phyloP scores from a whole-genome alignment of 2,329 filamentous ascomycete genomes.

The Penicillium digitatum region DNA sequence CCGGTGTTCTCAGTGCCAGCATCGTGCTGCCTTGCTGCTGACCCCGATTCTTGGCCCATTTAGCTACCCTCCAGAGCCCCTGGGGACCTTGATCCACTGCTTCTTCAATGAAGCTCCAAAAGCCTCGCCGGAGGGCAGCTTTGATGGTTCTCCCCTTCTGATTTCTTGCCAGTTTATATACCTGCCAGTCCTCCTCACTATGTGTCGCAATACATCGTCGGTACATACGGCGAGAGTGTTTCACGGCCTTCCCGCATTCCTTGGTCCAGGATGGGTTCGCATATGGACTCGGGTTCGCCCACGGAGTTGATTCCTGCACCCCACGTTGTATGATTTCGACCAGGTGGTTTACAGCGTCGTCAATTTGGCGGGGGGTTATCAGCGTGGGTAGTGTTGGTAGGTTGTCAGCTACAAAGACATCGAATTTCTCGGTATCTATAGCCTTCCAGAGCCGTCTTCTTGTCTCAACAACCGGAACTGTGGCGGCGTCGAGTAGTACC shows the following conservation, averaged over 20 bases:
- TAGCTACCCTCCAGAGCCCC: not conserved
- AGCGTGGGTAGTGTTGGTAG: not conserved
- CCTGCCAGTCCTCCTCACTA: not conserved
- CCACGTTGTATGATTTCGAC: not conserved
- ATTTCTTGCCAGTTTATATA: not conserved
- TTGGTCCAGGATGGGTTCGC: not conserved
- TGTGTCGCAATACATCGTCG: not conserved
- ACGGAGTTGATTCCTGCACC: not conserved
- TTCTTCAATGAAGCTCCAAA: not conserved
- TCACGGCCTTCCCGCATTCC: not conserved
- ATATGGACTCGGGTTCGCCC: not conserved
- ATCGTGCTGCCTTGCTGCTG: not conserved
- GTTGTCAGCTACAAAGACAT: not conserved
- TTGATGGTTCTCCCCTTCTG: not conserved
- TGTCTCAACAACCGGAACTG: rapidly evolving
- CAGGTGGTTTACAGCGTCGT: not conserved
- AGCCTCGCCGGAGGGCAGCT: not conserved
- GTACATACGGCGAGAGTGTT: not conserved
- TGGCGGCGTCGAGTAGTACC: rapidly evolving
- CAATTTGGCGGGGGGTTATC: not conserved
- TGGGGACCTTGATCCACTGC: not conserved
- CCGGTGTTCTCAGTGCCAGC: not conserved
- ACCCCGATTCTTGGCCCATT: not conserved
- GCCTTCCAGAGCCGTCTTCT: not conserved
- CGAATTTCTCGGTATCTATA: not conserved